Evolutionary conservation across 306 rosid species (phyloP).

Genomic region (Chamaecrista fasciculata): DNA sequence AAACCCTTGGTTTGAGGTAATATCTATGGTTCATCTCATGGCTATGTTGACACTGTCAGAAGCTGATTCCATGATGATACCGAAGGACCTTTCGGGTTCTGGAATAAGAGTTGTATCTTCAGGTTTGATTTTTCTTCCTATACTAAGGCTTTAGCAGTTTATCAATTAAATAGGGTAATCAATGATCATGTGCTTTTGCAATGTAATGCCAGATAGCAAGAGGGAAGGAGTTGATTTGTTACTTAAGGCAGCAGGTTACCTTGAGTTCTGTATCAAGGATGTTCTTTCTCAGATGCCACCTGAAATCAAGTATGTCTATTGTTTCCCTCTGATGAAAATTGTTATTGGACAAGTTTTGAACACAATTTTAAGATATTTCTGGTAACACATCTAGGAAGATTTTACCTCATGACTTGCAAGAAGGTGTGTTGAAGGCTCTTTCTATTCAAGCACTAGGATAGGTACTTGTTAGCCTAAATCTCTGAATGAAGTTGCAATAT

Average conservation of each 20-base stretch:
- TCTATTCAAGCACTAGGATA: constrained; percentile 84
- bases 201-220: constrained; percentile 59
- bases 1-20: constrained; percentile 80
- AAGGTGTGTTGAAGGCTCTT: constrained; percentile 71
- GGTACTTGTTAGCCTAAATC: constrained; percentile 44
- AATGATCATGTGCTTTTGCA: background rate
- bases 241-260: constrained; percentile 77
- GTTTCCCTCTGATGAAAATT: background rate
- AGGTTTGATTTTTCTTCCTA: constrained; percentile 45
- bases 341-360: constrained; percentile 15
- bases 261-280: constrained; percentile 67
- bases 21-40: constrained; percentile 71
- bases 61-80: constrained; percentile 80
- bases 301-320: constrained; percentile 56
- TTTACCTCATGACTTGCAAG: constrained; percentile 68
- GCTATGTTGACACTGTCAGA: constrained; percentile 76
- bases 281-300: constrained; percentile 60
- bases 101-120: constrained; percentile 71
- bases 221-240: constrained; percentile 77
- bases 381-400: constrained; percentile 49
- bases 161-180: constrained; percentile 5
- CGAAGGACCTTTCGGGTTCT: constrained; percentile 66
- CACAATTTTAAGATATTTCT: background rate
- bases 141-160: background rate
- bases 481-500: background rate